Conservation (phyloP, 2,329 filamentous ascomycete genomes). For the Verticillium nonalfalfae region DNA sequence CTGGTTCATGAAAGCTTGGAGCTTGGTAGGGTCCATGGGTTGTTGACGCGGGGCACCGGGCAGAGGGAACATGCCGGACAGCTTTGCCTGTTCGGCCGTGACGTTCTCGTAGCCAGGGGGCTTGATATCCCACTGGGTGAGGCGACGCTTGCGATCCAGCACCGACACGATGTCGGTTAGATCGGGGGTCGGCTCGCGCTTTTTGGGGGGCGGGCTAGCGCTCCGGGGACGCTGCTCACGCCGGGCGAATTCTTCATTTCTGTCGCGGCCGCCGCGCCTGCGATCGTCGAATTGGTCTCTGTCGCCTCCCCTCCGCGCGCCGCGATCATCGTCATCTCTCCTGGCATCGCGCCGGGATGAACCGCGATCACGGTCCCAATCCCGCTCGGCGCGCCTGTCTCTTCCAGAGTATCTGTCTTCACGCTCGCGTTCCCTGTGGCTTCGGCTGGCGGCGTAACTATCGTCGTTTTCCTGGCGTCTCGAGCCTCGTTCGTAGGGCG, state of each 20-base stretch:
- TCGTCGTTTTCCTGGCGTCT: slow-evolving; percentile 72
- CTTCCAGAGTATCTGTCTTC: slow-evolving; percentile 83
- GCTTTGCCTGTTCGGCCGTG: slow-evolving; percentile 95
- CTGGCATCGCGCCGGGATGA: slow-evolving; percentile 54
- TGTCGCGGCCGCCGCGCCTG: slow-evolving; percentile 41
- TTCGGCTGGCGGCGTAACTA: slow-evolving; percentile 87
- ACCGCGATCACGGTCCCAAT: slow-evolving; percentile 68
- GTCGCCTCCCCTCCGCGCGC: slow-evolving; percentile 46
- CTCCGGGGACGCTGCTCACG: slow-evolving; percentile 60
- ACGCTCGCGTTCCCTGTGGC: slow-evolving; percentile 86
- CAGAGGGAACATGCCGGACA: slow-evolving; percentile 98
- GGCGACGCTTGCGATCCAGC: slow-evolving; percentile 77
- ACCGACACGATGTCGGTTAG: slow-evolving; percentile 80
- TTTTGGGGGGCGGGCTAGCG: slow-evolving; percentile 75
- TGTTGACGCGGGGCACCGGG: slow-evolving; percentile 93
- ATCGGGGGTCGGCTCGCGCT: slow-evolving; percentile 93
- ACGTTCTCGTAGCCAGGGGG: slow-evolving; percentile 97
- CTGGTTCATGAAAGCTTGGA: slow-evolving; percentile 94
- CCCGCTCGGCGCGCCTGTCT: slow-evolving; percentile 61
- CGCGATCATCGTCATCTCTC: slow-evolving; percentile 54
- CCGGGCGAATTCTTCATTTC: slow-evolving; percentile 29
- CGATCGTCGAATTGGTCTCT: slow-evolving; percentile 48
- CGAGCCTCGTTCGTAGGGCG: slow-evolving; percentile 64
- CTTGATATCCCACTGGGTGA: slow-evolving; percentile 99
- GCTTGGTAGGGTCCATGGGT: slow-evolving; percentile 86